Conservation (phyloP, 2,329 filamentous ascomycete species). For the Fusarium tanahbumbuense region DNA sequence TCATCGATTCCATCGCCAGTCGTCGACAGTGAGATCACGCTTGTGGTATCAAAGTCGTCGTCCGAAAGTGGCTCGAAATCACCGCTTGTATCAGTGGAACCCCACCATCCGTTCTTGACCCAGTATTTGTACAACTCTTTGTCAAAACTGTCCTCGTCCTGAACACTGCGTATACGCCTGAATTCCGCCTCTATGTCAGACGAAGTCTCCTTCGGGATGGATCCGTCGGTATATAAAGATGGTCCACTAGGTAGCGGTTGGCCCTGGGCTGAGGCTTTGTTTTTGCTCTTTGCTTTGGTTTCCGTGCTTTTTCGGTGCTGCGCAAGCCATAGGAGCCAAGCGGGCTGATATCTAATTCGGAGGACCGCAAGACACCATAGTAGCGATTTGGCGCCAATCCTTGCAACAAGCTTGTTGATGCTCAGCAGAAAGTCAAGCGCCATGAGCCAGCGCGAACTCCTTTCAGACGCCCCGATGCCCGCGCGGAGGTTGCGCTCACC, state of each 20-base stretch:
- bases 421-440: slow-evolving; percentile 80
- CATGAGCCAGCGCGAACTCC: slow-evolving; percentile 82
- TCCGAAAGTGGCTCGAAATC: slow-evolving; percentile 73
- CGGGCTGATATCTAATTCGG: slow-evolving; percentile 51
- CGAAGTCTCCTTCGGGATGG: slow-evolving; percentile 69
- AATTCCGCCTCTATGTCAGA: slow-evolving; percentile 87
- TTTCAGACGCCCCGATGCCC: slow-evolving; percentile 82
- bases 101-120: slow-evolving; percentile 86
- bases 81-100: slow-evolving; percentile 81
- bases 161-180: slow-evolving; percentile 63
- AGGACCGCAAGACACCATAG: slow-evolving; percentile 69
- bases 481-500: slow-evolving; percentile 62
- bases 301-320: slow-evolving; percentile 53
- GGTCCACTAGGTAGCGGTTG: slow-evolving; percentile 22
- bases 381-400: slow-evolving; percentile 48
- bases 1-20: slow-evolving; percentile 58
- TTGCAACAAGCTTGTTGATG: slow-evolving; percentile 64
- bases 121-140: slow-evolving; percentile 85
- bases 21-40: slow-evolving; percentile 73
- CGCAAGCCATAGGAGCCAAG: slow-evolving; percentile 69
- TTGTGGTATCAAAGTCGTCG: slow-evolving; percentile 79
- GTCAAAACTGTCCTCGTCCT: slow-evolving; percentile 75
- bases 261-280: slow-evolving; percentile 26
- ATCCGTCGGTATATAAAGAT: slow-evolving; percentile 54
- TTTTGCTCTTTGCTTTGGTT: slow-evolving; percentile 29